Evolutionary conservation across 306 rosid genomes (phyloP).

Genomic region (Pyrus betulifolia): DNA sequence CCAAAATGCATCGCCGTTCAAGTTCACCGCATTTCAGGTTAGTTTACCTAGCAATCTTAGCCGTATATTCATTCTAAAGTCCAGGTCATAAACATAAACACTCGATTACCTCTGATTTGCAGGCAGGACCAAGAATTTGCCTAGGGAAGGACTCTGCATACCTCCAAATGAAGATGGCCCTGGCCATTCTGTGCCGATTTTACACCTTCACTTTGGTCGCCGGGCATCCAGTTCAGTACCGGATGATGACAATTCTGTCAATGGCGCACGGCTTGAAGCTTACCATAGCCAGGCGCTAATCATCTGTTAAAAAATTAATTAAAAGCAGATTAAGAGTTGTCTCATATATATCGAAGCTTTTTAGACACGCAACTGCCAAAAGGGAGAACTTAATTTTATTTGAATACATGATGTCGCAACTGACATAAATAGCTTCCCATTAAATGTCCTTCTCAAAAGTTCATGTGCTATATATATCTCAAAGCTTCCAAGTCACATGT

Average conservation of each 20-base stretch:
- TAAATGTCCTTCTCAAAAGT: background rate
- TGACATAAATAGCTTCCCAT: background rate
- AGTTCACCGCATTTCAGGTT: conserved; percentile 94
- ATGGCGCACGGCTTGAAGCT: conserved; percentile 85
- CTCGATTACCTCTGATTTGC: background rate
- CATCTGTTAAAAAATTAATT: background rate
- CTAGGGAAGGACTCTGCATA: conserved; percentile 94
- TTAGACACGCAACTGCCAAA: background rate
- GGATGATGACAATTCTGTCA: conserved; percentile 92
- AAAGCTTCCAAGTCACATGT: background rate
- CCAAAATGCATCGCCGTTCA: conserved; percentile 69
- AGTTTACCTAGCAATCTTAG: background rate
- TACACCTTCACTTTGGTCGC: conserved; percentile 66
- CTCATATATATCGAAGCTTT: background rate
- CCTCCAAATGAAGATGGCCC: conserved; percentile 87
- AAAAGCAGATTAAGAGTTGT: conserved; percentile 2
- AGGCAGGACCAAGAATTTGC: conserved; percentile 95
- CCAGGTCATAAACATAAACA: background rate
- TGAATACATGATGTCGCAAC: background rate
- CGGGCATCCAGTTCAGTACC: conserved; percentile 58
- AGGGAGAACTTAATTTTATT: background rate
- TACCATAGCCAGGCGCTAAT: conserved; percentile 39
- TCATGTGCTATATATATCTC: background rate
- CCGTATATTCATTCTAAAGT: background rate
- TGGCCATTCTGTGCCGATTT: conserved; percentile 81